Conservation (phyloP, 805 yeast genomes). For the Wickerhamomyces bisporus region DNA sequence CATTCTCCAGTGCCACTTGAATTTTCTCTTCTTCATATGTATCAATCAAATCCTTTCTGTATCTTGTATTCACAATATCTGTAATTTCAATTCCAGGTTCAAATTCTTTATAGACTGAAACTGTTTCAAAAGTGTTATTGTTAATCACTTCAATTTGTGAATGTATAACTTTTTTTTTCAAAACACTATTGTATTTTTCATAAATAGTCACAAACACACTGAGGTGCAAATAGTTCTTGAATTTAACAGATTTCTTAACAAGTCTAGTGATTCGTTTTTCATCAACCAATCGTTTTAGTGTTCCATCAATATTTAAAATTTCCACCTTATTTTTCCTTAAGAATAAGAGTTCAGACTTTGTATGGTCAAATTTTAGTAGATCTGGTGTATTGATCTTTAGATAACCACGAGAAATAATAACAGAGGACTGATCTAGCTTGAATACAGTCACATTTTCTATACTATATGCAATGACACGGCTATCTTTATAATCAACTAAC, state of each 20-base stretch:
- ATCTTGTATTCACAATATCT: constrained; percentile 20
- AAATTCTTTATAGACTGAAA: constrained; percentile 13
- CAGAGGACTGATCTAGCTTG: constrained; percentile 2
- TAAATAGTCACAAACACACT: constrained; percentile 17
- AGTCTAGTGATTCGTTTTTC: constrained; percentile 9
- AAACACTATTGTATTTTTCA: constrained; percentile 5
- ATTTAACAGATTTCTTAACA: constrained; percentile 15
- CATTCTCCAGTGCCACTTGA: constrained; percentile 27
- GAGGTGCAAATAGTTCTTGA: constrained; percentile 19
- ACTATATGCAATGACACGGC: constrained; percentile 13
- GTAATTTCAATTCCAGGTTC: constrained; percentile 21
- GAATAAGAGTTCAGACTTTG: neutral
- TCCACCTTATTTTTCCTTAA: constrained; percentile 2
- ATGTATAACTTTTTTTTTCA: constrained; percentile 6
- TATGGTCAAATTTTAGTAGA: neutral
- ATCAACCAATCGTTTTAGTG: constrained; percentile 3
- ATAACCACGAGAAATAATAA: constrained; percentile 14
- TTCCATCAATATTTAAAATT: neutral
- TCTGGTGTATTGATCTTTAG: constrained; percentile 13
- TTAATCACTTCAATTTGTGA: constrained; percentile 22
- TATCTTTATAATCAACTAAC: constrained; percentile 6
- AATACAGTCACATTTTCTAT: constrained; percentile 14
- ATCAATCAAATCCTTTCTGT: constrained; percentile 16
- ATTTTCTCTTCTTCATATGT: constrained; percentile 21
- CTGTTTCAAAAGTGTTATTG: constrained; percentile 20